Conservation (phyloP, 2,329 filamentous ascomycete genomes). For the Furcasterigmium sp. region DNA sequence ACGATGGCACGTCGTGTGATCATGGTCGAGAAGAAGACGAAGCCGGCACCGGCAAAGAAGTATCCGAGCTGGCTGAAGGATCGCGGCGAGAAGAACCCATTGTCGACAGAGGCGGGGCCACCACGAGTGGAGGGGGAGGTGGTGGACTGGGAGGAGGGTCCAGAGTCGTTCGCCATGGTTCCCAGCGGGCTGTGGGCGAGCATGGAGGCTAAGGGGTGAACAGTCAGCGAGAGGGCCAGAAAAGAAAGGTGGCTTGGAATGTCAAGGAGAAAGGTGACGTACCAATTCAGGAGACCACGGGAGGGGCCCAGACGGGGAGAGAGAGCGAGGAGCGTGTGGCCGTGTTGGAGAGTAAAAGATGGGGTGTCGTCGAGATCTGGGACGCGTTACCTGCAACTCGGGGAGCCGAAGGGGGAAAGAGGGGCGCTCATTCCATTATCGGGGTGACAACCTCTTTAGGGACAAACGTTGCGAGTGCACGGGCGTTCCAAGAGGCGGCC, state of each 20-base stretch:
- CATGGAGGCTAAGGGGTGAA: conserved; percentile 5
- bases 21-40: conserved; percentile 66
- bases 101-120: not conserved
- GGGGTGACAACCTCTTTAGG: too few relatives aligned
- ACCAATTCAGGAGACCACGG: conserved; percentile 2
- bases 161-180: conserved; percentile 10
- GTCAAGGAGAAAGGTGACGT: not conserved
- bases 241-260: not conserved
- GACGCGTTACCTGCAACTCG: not conserved
- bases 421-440: too few relatives aligned
- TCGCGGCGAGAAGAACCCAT: conserved; percentile 6
- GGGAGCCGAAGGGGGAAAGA: too few relatives aligned
- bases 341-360: not conserved
- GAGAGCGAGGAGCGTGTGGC: not conserved
- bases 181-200: conserved; percentile 8
- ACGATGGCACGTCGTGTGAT: conserved; percentile 67
- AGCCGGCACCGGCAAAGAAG: conserved; percentile 69
- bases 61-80: conserved; percentile 54
- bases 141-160: conserved; percentile 10
- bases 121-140: conserved; percentile 5
- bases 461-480: too few relatives aligned
- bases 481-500: too few relatives aligned
- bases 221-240: not conserved
- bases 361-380: not conserved
- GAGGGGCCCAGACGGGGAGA: conserved; percentile 5